Base-by-base conservation (phyloP, 306 rosid genomes). In the Lupinus albus region DNA sequence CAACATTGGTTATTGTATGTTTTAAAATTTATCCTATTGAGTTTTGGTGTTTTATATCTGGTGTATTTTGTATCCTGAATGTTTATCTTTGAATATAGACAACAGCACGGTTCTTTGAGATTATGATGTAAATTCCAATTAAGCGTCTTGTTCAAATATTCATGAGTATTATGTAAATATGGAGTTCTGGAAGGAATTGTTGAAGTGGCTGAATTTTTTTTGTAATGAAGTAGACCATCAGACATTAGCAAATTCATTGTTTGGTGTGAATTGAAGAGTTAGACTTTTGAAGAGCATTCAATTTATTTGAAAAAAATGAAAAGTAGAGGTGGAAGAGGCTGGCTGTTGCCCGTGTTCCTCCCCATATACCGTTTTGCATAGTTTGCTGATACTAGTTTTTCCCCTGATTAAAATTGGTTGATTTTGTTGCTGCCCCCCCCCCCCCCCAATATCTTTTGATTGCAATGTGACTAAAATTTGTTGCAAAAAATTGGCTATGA, bases 141-240 rank as follows among this genome's bases (percentile, higher is more conserved):
- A 39, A 2, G 39, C 12, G 21, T 13, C 20, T 30, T 30, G 47
- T 44, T 56, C 0, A 1, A 2, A 28, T 15, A 44, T 10, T 16
- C 9, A 11, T 45, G 13, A 4, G 33, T 69, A 42, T 8, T 2
- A 15, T 41, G 46, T 11, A 41, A 25, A 36, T 56, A 30, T 7
- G 57, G 4, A 44, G 11, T 21, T 28, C 4, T 45, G 6, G 21
- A 25, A 33, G 38, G 11, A 61, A 61, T 61, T 42, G n/a, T 48
- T 14, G 46, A 30, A 30, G 28, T 45, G 41, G 7, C 7, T 70
- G 74, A 58, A 15, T 70, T 46, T 2, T 4, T 51, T 28, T 55
- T 60, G 42, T 7, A 10, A 5, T 67, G 69, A 14, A 5, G 16
- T 58, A 41, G 11, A 30, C 28, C 47, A 9, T 52, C 53, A 61